Evolutionary conservation across 2,329 filamentous ascomycete species (phyloP).

Genomic region (Aspergillus pseudonomiae): DNA sequence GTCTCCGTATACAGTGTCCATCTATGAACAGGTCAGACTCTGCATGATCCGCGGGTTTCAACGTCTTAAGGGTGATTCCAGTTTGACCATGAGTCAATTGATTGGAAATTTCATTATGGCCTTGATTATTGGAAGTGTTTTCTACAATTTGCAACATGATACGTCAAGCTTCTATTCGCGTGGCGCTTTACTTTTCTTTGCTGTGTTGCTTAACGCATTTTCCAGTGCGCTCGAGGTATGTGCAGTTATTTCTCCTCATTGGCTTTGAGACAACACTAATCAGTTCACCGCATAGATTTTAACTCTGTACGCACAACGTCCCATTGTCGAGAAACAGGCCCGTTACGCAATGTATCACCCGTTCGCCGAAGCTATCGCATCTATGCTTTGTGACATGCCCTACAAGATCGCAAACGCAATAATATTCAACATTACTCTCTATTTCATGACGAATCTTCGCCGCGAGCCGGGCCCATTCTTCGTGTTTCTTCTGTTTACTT

Average conservation of each 20-base stretch:
- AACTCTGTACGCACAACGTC: constrained; percentile 55
- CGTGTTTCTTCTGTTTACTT: constrained; percentile 77
- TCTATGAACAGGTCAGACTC: constrained; percentile 72
- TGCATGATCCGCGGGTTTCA: constrained; percentile 81
- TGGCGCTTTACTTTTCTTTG: constrained; percentile 83
- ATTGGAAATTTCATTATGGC: constrained; percentile 73
- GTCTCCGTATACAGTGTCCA: constrained; percentile 84
- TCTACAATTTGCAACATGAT: constrained; percentile 71
- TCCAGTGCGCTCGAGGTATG: constrained; percentile 71
- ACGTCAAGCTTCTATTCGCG: constrained; percentile 77
- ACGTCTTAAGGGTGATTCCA: constrained; percentile 75
- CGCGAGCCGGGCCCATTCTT: constrained; percentile 76
- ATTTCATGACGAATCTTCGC: constrained; percentile 82
- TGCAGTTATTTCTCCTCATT: not conserved
- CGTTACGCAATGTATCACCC: constrained; percentile 22
- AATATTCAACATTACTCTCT: constrained; percentile 74
- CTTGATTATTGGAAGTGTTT: constrained; percentile 78
- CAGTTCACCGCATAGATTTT: constrained; percentile 60
- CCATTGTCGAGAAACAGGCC: constrained; percentile 20
- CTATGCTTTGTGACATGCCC: constrained; percentile 53
- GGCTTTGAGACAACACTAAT: constrained; percentile 15
- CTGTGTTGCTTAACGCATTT: constrained; percentile 84
- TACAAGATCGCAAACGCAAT: constrained; percentile 74
- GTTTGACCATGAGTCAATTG: constrained; percentile 68
- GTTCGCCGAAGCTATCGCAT: constrained; percentile 8